Evolutionary conservation across 139 green algal genomes (phyloP), one percentile per base, ranked within the genome.

Genomic region (Chlamydomonas asymmetrica): DNA sequence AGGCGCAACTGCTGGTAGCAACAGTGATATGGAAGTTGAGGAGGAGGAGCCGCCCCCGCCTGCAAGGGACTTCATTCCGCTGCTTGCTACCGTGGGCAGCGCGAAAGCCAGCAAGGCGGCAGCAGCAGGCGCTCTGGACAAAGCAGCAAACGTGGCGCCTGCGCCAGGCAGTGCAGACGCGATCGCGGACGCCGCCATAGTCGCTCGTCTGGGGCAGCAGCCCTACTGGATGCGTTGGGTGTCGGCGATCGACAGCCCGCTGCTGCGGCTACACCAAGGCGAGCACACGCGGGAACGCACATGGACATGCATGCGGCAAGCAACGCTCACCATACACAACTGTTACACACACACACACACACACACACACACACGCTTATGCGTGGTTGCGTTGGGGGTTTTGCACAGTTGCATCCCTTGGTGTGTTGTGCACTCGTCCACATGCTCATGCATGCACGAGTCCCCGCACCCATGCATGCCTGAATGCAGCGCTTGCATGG

Each of bases 231-330:
- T 84, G 79, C 66, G 32, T 18, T 54, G 57, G 32, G 71, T 78
- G 40, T 65, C 69, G 5, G 27, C 49, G 2, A 80, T 84, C 16
- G 49, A 70, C 29, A 84, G 79, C 79, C 79, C 79, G 16, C 52
- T 84, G 23, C 62, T 84, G 41, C 73, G 79, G 3, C 50, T 84
- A 41, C 79, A 84, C 31, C 79, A 84, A 72, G 79, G 79, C 74
- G 13, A 2, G 74, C 22, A 10, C n/a, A n/a, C n/a, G n/a, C 13
- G n/a, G 50, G 66, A 29, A 34, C 34, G 34, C 43, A 34, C 43
- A 34, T 67, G 34, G 27, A n/a, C 34, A n/a, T 63, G 56, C 34
- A 34, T 67, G 61, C 34, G 32, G 29, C 31, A 49, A 20, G 41
- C 27, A 41, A 23, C 29, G 34, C 29, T 29, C 29, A 43, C 43